Percentiles rank a stretch among this genome's conserved stretches.
Conservation (phyloP, 2,329 filamentous ascomycete genomes). For the Pyricularia grisea region DNA sequence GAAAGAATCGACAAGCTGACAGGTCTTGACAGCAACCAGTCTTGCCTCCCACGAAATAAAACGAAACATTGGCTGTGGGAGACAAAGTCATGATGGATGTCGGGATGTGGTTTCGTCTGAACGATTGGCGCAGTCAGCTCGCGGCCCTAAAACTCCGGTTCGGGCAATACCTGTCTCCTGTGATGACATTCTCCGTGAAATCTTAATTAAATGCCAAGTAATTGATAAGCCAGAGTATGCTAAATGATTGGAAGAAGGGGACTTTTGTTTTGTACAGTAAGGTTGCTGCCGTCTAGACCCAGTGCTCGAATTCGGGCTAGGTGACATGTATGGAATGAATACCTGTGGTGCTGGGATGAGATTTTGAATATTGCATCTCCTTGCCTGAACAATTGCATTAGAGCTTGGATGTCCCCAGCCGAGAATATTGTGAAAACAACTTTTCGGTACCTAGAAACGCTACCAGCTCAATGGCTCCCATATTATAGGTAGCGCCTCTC, state of each 20-base stretch:
- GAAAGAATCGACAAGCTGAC: background rate
- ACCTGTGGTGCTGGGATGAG: no score
- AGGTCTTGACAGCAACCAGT: background rate
- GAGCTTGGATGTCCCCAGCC: background rate
- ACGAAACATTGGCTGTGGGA: background rate
- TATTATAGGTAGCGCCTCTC: background rate
- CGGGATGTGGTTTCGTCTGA: background rate
- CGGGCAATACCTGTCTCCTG: background rate
- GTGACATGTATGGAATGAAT: background rate
- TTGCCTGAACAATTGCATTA: no score
- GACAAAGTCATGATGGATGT: background rate
- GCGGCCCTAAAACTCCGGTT: background rate
- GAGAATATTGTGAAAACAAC: background rate
- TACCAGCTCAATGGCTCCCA: background rate
- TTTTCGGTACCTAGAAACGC: background rate
- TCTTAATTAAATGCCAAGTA: background rate
- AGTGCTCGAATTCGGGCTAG: background rate
- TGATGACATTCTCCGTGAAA: background rate
- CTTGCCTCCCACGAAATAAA: background rate
- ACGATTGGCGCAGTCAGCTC: background rate
- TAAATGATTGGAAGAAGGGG: background rate
- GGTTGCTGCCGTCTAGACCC: background rate
- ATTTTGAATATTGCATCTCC: no score
- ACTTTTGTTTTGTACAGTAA: no score
- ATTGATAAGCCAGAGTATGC: background rate